Evolutionary conservation across 2,329 filamentous ascomycete species (phyloP), one percentile per base, ranked within the genome.

Genomic region (Daldinia sp.): DNA sequence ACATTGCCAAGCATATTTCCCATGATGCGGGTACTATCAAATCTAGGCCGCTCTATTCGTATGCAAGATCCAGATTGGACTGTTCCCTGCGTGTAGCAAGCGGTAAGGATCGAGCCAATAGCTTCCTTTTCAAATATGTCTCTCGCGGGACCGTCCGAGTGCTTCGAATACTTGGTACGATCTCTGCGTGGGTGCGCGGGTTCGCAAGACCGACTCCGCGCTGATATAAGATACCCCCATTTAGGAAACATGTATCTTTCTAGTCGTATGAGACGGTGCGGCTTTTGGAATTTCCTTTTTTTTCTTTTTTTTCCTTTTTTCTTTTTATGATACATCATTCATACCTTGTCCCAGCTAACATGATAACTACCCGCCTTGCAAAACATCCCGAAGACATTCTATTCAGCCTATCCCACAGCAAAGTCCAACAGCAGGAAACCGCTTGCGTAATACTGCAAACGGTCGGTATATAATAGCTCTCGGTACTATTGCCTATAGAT

Each of bases 61-160:
- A 63, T 47, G 50, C 56, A 30, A 60, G 51, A 61, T 63, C 41
- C 27, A 48, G 50, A 30, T 29, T 47, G 30, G 47, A 27, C 27
- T 48, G 55, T 34, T 34, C 49, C 17, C 13, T 48, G 45, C 51
- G 41, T 30, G 17, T 32, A 27, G 37, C 54, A 27, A 32, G 41
- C 39, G 17, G 51, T 21, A 15, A 10, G 7, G 15, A 41, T 43
- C 47, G 10, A 29, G 19, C 56, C 37, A 60, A 56, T 59, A 21
- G 29, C 11, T 15, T 11, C 29, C 13, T 2, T 39, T 21, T 29
- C 19, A 39, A 51, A 23, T 29, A 47, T 30, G 13, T 29, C 19
- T 48, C 47, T 41, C 27, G 15, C 45, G 23, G 32, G 30, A 55
- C 53, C 29, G 19, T 37, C 43, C 43, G 21, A 34, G 19, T 17